These are phyloP conservation scores for Rhodocollybia butyracea DNA, from an alignment of 768 basidiomycete species.

Conservation along the genomic window DNA sequence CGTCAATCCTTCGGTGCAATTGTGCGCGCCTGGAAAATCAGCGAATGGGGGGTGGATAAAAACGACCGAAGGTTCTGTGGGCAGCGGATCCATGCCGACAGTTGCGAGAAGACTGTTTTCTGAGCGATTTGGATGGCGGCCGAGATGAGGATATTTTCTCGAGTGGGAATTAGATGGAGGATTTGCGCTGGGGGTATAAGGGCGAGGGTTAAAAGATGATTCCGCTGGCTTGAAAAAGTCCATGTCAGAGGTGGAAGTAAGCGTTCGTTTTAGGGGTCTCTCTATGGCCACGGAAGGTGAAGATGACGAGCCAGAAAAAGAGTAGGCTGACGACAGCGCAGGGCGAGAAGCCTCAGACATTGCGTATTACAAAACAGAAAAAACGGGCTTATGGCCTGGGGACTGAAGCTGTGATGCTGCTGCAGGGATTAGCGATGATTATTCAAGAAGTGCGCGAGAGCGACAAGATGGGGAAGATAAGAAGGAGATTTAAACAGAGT, in stretches of 20 bases:
- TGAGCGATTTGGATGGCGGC: background rate
- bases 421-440: background rate
- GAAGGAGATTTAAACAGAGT: too few species aligned
- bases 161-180: background rate
- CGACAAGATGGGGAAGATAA: background rate
- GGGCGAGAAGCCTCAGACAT: conserved; percentile 13
- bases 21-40: conserved; percentile 58
- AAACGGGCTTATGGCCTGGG: too few species aligned
- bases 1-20: conserved; percentile 63
- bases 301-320: conserved; percentile 23
- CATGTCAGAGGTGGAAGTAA: conserved; percentile 43
- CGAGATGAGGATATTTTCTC: conserved; percentile 5
- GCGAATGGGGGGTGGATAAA: conserved; percentile 78
- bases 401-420: too few species aligned
- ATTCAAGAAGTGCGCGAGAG: background rate
- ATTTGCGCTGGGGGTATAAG: conserved; percentile 45
- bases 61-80: conserved; percentile 58
- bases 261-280: conserved; percentile 46
- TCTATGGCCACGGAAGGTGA: conserved; percentile 15
- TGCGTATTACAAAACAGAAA: background rate
- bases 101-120: conserved; percentile 45
- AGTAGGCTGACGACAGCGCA: conserved; percentile 23
- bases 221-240: conserved; percentile 64
- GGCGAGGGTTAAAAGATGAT: conserved; percentile 62
- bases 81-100: conserved; percentile 63